Evolutionary conservation across 345 rosid species (phyloP).

Genomic region (Bruguiera gymnorhiza): DNA sequence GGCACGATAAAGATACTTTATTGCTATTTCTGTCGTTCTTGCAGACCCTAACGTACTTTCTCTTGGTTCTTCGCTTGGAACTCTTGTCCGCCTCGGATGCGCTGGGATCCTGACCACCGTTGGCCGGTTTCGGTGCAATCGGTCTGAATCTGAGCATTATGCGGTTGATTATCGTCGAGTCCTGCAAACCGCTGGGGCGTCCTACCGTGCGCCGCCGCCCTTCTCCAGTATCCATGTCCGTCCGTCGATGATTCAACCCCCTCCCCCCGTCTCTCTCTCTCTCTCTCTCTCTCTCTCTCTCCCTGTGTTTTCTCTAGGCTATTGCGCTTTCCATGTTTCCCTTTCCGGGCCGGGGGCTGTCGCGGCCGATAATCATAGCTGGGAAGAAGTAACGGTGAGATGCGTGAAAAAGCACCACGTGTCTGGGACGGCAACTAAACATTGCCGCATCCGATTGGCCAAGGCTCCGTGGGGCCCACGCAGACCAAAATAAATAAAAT

Average conservation of each 20-base stretch:
- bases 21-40: slow-evolving; percentile 31
- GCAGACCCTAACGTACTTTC: slow-evolving; percentile 73
- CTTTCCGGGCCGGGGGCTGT: neutral
- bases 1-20: neutral
- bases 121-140: slow-evolving; percentile 77
- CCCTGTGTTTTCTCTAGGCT: neutral
- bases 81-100: slow-evolving; percentile 15
- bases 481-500: neutral
- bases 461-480: slow-evolving; percentile 11
- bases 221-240: slow-evolving; percentile 4
- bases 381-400: neutral
- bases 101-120: slow-evolving; percentile 26
- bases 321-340: neutral
- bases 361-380: slow-evolving; percentile 5
- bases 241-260: no score
- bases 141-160: slow-evolving; percentile 79
- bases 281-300: neutral
- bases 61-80: slow-evolving; percentile 41
- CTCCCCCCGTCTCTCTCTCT: neutral
- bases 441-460: slow-evolving; percentile 18
- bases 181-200: slow-evolving; percentile 27
- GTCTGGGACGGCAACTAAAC: slow-evolving; percentile 15
- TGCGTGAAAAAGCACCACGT: slow-evolving; percentile 12
- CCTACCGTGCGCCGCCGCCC: slow-evolving; percentile 27
- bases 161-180: slow-evolving; percentile 45